phyloP scores from a whole-genome alignment of 108 stramenopile species.

The Parmales sp. region DNA sequence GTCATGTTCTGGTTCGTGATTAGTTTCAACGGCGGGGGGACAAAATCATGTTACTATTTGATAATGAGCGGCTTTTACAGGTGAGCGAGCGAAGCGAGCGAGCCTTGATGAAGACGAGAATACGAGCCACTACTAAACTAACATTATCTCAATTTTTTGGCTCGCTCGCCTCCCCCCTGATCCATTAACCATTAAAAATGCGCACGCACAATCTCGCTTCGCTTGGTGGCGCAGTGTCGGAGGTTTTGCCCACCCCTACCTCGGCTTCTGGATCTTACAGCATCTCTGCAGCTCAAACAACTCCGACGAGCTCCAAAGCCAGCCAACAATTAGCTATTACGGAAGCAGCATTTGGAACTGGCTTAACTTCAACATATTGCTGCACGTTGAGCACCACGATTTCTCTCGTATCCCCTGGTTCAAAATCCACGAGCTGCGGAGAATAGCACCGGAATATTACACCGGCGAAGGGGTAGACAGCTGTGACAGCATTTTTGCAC shows the following conservation, averaged over 20 bases:
- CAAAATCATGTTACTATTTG: neutral
- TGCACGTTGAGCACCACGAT: constrained; percentile 49
- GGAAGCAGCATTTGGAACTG: constrained; percentile 8
- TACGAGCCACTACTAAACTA: too few relatives aligned
- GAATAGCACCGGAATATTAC: constrained; percentile 33
- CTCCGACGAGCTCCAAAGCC: neutral
- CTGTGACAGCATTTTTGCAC: constrained; percentile 19
- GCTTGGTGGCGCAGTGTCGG: neutral
- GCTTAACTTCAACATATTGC: constrained; percentile 6
- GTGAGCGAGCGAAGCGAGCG: too few relatives aligned
- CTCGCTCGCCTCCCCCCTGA: too few relatives aligned
- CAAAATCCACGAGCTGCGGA: constrained; percentile 16
- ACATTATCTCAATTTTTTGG: too few relatives aligned
- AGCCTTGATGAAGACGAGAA: too few relatives aligned
- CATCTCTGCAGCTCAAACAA: neutral
- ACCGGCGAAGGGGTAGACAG: constrained; percentile 19
- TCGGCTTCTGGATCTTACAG: constrained; percentile 15
- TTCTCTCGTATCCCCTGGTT: constrained; percentile 31
- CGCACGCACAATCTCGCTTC: too few relatives aligned
- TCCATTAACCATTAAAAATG: too few relatives aligned
- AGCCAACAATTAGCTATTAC: constrained; percentile 11
- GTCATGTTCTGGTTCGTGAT: neutral
- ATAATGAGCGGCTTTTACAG: neutral
- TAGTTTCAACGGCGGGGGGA: neutral
- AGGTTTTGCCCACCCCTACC: neutral